Evolutionary conservation across 768 basidiomycete species (phyloP), one percentile per base, ranked within the genome.

Genomic region (Phaffia tasmanica): DNA sequence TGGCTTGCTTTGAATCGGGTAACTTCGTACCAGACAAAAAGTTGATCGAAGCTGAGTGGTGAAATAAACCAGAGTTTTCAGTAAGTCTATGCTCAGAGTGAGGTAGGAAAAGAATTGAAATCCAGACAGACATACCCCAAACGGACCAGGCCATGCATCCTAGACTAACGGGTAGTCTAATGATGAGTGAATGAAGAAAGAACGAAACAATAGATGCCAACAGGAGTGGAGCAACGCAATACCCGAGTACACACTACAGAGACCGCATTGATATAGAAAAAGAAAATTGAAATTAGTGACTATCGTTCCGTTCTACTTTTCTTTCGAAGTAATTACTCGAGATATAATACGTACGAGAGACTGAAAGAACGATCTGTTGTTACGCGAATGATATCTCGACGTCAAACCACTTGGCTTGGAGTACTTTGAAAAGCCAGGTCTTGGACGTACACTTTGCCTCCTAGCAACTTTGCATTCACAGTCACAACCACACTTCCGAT

Each of bases 151-250:
- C 67, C 27, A 63, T 58, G 32, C 55, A 25, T 19, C 46, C 55
- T n/a, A 68, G 35, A 18, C 56, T 57, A 30, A 68, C 67, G n/a
- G 67, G 67, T 15, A 62, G 35, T 4, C 67, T 47, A 61, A 68
- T 59, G 56, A 49, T 63, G 48, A 68, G 49, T 23, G 60, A 30
- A 61, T 68, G 67, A 21, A 68, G 50, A 62, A 68, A 68, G 57
- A 63, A 68, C 8, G 67, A 68, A 29, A 68, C 19, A 50, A 68
- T 63, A n/a, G 67, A 68, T 3, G 67, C 67, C 23, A 68, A 57
- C 29, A 68, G 63, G 21, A 68, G 63, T 3, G 67, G 67, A 6
- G 62, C 62, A 7, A 68, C 61, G 42, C 67, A 68, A 61, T 68
- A 68, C 18, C 67, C 67, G 23, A 68, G 63, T 18, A 68, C 67